These are phyloP conservation scores for Croton setiger DNA, from an alignment of 441 rosid genomes.

Conservation along the genomic window DNA sequence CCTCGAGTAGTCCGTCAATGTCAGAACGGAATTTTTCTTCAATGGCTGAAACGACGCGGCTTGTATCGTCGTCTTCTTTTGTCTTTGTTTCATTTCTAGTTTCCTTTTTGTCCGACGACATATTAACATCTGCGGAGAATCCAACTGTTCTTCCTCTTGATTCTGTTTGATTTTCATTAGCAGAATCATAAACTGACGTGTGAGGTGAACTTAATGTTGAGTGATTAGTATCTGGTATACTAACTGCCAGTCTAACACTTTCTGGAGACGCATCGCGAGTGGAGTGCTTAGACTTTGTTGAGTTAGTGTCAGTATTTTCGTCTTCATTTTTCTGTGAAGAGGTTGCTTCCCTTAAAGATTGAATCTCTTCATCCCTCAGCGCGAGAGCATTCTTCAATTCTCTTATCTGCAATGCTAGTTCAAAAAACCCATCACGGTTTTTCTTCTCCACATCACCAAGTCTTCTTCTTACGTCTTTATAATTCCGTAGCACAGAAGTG, in stretches of 20 bases:
- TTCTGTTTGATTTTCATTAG: conserved; percentile 20
- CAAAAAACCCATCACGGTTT: conserved; percentile 70
- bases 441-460: conserved; percentile 71
- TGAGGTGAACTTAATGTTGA: conserved; percentile 35
- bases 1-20: conserved; percentile 75
- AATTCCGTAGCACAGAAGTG: conserved; percentile 49
- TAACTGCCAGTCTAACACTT: conserved; percentile 29
- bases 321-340: conserved; percentile 24
- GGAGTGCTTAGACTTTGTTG: conserved; percentile 22
- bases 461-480: conserved; percentile 64
- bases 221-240: conserved; percentile 32
- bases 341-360: conserved; percentile 36
- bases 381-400: conserved; percentile 59
- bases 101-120: conserved; percentile 26
- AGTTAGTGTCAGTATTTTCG: conserved; percentile 23
- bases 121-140: conserved; percentile 19
- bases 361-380: conserved; percentile 57
- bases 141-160: conserved; percentile 15
- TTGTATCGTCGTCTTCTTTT: conserved; percentile 20
- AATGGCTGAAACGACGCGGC: conserved; percentile 29
- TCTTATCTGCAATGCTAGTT: conserved; percentile 73
- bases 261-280: conserved; percentile 31
- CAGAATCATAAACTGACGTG: conserved; percentile 30
- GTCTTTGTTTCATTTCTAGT: conserved; percentile 24
- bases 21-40: conserved; percentile 66